These are phyloP conservation scores for Tulasnella sp. DNA, from an alignment of 768 basidiomycete species.

Conservation along the genomic window DNA sequence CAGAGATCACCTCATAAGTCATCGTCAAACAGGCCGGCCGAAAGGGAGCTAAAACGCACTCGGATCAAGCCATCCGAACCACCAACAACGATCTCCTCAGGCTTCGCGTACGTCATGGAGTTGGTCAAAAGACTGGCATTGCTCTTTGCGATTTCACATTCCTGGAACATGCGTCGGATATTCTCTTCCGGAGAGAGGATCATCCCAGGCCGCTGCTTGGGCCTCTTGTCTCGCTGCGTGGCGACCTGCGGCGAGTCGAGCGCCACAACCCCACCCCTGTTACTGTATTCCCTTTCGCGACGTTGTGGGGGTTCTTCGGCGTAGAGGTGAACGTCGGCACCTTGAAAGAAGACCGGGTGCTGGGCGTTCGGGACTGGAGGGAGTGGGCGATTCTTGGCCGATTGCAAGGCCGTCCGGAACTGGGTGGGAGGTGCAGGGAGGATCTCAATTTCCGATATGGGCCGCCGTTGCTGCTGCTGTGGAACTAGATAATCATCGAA, in stretches of 20 bases:
- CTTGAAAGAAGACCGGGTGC: neutral
- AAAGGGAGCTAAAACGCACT: neutral
- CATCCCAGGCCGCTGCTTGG: slow-evolving; percentile 35
- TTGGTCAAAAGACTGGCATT: slow-evolving; percentile 76
- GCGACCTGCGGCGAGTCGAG: slow-evolving; percentile 27
- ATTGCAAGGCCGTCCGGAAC: neutral
- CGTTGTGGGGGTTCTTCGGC: neutral
- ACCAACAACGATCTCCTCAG: slow-evolving; percentile 61
- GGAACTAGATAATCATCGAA: slow-evolving; percentile 23
- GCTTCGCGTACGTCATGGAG: slow-evolving; percentile 67
- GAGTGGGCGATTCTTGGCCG: neutral
- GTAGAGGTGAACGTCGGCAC: neutral
- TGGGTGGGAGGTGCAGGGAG: neutral
- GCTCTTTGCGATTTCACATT: slow-evolving; percentile 82
- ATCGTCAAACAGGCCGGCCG: neutral
- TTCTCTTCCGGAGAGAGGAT: slow-evolving; percentile 82
- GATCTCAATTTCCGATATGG: slow-evolving; percentile 9
- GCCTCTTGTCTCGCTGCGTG: slow-evolving; percentile 28
- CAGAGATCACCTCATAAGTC: neutral
- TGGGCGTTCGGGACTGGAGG: neutral
- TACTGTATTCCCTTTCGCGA: neutral
- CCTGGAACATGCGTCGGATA: slow-evolving; percentile 77
- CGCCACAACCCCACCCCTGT: neutral
- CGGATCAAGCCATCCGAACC: slow-evolving; percentile 41
- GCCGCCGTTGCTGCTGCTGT: slow-evolving; percentile 28